Percentiles rank a stretch among this genome's conserved stretches.
Conservation (phyloP, 83 land plant genomes). For the Thuja plicata region DNA sequence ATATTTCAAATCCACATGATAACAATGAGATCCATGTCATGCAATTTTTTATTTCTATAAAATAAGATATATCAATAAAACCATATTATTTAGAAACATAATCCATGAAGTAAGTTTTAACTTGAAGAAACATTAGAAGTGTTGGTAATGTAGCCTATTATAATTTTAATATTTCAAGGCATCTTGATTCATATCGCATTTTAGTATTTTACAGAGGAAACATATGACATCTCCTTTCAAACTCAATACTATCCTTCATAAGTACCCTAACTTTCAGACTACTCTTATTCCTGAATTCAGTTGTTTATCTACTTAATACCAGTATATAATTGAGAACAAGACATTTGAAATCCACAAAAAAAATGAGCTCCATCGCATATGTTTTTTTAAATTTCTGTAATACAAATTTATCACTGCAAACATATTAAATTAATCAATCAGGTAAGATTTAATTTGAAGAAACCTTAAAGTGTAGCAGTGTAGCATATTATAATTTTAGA, state of each 20-base stretch:
- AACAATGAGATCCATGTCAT: background rate
- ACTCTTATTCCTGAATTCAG: background rate
- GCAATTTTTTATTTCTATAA: background rate
- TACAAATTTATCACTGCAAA: background rate
- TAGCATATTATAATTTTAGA: background rate
- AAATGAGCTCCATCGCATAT: background rate
- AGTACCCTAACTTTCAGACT: background rate
- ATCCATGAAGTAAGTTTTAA: background rate
- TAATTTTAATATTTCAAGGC: background rate
- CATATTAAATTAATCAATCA: background rate
- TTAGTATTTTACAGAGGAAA: background rate
- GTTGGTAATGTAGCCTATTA: background rate
- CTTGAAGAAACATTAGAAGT: background rate
- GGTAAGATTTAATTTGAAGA: background rate
- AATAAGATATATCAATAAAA: background rate
- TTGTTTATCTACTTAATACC: background rate
- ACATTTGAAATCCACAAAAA: background rate
- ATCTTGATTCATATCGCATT: background rate
- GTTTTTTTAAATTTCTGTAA: background rate
- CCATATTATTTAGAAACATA: background rate
- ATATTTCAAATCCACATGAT: background rate
- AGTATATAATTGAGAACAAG: background rate
- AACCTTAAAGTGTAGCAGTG: background rate
- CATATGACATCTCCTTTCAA: background rate
- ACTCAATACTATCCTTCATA: background rate